A percentile compares a stretch with the other conserved stretches of the same genome.
Conservation (phyloP, 2,329 filamentous ascomycete genomes). For the Sporothrix brunneoviolacea region DNA sequence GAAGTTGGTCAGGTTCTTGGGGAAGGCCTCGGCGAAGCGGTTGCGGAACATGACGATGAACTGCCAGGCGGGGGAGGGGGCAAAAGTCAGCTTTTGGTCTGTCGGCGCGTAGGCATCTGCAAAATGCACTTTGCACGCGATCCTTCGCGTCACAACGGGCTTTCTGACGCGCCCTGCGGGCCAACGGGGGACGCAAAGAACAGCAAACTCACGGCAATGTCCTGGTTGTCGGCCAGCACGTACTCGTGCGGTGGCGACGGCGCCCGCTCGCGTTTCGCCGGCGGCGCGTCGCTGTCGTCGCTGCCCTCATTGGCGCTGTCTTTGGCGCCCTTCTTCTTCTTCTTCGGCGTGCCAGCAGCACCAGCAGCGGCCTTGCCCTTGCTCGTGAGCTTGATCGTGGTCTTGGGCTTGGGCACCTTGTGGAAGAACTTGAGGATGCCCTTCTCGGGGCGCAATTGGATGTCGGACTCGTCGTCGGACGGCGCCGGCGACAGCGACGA, state of each 20-base stretch:
- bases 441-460: slow-evolving; percentile 43
- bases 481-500: slow-evolving; percentile 44
- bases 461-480: slow-evolving; percentile 47
- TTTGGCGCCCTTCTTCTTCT: not conserved
- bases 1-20: slow-evolving; percentile 79
- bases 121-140: slow-evolving; percentile 37
- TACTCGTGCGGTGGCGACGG: slow-evolving; percentile 88
- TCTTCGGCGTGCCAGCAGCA: slow-evolving; percentile 18
- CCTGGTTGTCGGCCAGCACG: slow-evolving; percentile 80
- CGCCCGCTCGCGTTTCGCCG: slow-evolving; percentile 63
- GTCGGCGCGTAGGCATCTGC: slow-evolving; percentile 12
- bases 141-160: slow-evolving; percentile 40
- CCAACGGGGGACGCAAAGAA: slow-evolving; percentile 19
- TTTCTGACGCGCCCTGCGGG: too few relatives aligned
- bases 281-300: slow-evolving; percentile 57
- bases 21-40: slow-evolving; percentile 84
- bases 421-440: slow-evolving; percentile 64
- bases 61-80: slow-evolving; percentile 44
- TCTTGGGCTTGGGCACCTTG: slow-evolving; percentile 42
- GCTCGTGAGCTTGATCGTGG: slow-evolving; percentile 13
- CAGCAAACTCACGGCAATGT: slow-evolving; percentile 87
- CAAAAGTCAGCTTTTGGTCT: slow-evolving; percentile 25
- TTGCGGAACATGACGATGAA: slow-evolving; percentile 98
- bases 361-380: slow-evolving; percentile 28
- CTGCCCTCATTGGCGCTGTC: not conserved